Base-by-base conservation (phyloP, 179 eudicot species). In the Patellifolia procumbens region DNA sequence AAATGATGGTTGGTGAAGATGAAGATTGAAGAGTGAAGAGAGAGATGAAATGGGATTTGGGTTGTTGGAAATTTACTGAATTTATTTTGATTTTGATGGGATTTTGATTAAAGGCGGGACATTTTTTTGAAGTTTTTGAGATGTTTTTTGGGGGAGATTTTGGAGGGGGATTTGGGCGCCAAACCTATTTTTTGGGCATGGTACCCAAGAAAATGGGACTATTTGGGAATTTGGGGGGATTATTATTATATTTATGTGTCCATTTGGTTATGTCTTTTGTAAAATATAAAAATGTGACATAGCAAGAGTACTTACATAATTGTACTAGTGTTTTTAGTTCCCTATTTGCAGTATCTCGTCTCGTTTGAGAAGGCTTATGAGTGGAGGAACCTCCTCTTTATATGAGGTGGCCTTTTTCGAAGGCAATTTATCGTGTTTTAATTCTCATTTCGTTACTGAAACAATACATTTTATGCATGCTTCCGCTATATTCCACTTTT, bases 21-120 rank as follows among this genome's bases (percentile, higher is more conserved):
- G 15, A 52, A 9, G 12, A 58, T 56, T 52, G 67, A 45, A 29
- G 63, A 58, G 63, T 43, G 58, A 55, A 68, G 20, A 55, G 56
- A 46, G 29, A 55, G 34, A 10, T 32, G 52, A 74, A 74, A n/a
- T 62, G 70, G 70, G 74, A 43, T 76, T 76, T 55, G 22, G 29
- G 29, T 24, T 56, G 22, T 75, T 55, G 19, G 10, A 59, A 28
- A 59, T 11, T 68, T 46, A 5, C 26, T 19, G 74, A 52, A 72
- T 9, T 46, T 59, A 28, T 16, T 10, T 51, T 15, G 5, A 46
- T 34, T n/a, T n/a, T n/a, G n/a, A n/a, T n/a, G n/a, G n/a, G n/a
- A n/a, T n/a, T n/a, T n/a, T 66, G 59, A 64, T 64, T 35, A 48
- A 28, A 46, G 80, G 80, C 80, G 80, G 80, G 80, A 76, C 74